phyloP scores from a whole-genome alignment of 2,329 filamentous ascomycete species.

The Ilyonectria sp. region DNA sequence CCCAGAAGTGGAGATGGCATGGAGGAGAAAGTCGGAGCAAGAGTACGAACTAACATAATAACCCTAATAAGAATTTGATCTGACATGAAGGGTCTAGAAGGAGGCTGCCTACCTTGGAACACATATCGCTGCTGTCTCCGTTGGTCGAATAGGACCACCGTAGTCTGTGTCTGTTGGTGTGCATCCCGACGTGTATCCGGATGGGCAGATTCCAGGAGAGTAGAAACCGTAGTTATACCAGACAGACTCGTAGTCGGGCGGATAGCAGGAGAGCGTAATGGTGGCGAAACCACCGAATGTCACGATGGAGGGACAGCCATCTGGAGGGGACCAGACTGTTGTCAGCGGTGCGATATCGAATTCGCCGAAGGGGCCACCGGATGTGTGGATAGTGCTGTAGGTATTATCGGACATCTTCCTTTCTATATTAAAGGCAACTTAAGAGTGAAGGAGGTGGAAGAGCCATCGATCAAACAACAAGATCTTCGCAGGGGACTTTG shows the following conservation, averaged over 20 bases:
- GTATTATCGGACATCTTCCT: too few relatives aligned
- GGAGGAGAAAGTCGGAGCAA: background rate
- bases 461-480: too few relatives aligned
- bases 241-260: background rate
- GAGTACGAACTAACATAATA: background rate
- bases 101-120: background rate
- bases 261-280: background rate
- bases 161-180: background rate
- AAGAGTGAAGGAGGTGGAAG: too few relatives aligned
- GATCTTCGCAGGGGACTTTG: too few relatives aligned
- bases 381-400: background rate
- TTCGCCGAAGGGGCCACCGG: too few relatives aligned
- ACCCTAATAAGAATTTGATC: background rate
- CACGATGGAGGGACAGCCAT: background rate
- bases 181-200: background rate
- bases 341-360: background rate
- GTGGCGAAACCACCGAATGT: background rate
- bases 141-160: background rate
- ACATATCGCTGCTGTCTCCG: background rate
- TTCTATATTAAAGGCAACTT: too few relatives aligned
- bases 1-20: background rate
- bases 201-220: background rate
- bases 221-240: background rate
- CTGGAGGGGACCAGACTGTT: background rate
- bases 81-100: background rate